Evolutionary conservation across 2,329 filamentous ascomycete species (phyloP).

Genomic region (Fusarium tuaranense): DNA sequence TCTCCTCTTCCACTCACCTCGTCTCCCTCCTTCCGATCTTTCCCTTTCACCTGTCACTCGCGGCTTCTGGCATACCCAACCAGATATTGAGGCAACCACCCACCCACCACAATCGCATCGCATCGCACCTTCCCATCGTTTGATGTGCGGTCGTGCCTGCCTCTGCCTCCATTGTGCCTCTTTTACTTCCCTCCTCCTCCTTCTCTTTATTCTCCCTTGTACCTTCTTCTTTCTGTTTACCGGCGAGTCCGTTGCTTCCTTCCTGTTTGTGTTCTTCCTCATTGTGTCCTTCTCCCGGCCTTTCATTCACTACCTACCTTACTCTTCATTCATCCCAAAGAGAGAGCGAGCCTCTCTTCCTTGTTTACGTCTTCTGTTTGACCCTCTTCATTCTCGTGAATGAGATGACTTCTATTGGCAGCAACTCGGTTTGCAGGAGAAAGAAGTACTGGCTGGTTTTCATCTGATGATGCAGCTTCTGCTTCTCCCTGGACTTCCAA

Average conservation of each 20-base stretch:
- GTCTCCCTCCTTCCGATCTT: background rate
- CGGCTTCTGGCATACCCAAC: conserved; percentile 33
- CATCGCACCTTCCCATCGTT: conserved; percentile 5
- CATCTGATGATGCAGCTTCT: conserved; percentile 6
- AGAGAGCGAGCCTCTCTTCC: conserved; percentile 7
- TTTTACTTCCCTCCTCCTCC: conserved; percentile 3
- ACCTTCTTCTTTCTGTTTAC: background rate
- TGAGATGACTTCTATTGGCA: conserved; percentile 13
- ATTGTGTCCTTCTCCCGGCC: background rate
- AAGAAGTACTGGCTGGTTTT: conserved; percentile 1
- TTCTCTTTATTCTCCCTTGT: conserved; percentile 5
- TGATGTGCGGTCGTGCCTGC: conserved; percentile 1
- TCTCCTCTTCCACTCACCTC: conserved; percentile 1
- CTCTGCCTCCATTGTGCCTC: background rate
- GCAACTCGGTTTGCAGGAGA: conserved; percentile 3
- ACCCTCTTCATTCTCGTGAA: background rate
- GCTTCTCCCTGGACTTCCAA: conserved; percentile 5
- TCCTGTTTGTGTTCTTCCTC: conserved; percentile 6
- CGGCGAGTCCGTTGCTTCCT: background rate
- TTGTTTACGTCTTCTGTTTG: conserved; percentile 29
- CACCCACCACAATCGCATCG: background rate
- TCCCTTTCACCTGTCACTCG: conserved; percentile 16
- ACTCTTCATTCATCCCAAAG: conserved; percentile 13
- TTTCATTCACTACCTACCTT: background rate
- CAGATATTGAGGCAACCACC: conserved; percentile 28